Base-by-base conservation (phyloP, 805 yeast species). In the Candida loeiensis region DNA sequence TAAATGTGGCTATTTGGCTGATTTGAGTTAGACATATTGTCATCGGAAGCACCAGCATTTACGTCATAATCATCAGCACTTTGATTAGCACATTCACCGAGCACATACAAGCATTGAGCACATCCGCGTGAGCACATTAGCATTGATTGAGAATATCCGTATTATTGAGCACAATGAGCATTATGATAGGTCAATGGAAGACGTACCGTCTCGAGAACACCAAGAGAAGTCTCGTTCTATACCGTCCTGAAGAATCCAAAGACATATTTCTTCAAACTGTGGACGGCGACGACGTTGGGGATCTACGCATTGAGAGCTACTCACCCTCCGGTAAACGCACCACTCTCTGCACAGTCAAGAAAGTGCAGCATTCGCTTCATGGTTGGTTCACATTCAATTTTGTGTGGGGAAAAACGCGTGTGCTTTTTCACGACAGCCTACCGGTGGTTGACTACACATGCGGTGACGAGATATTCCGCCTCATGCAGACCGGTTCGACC, bases 311-410 rank as follows among this genome's bases (percentile, higher is more conserved):
- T 9, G 24, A 21, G 24, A 21, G 24, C 24, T 21, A 21, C 24
- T 21, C 24, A 6, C 20, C 36, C 9, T 19, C 36, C 8, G 36
- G 36, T 12, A 20, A 20, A 4, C 22, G 19, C n/a, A 25, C 17
- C 3, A 29, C 13, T 4, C 27, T 16, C 8, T 35, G 38, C 15
- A 25, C 11, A 26, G 38, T 35, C 17, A 35, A 27, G 18, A 26
- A 27, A 7, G 15, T 16, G 32, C 15, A 35, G 8, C 24, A 27
- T n/a, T 16, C 32, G 5, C 9, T 25, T 22, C 32, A 35, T 17
- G 38, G 38, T 3, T 35, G 38, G 38, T 35, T 26, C 21, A 26
- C 38, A n/a, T 35, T 35, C 38, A 25, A 18, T 9, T 35, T 35
- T 14, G 21, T 20, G 7, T 19, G 32, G 38, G 31, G 26, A 11